Evolutionary conservation across 441 rosid species (phyloP).

Genomic region (Gossypium lobatum): DNA sequence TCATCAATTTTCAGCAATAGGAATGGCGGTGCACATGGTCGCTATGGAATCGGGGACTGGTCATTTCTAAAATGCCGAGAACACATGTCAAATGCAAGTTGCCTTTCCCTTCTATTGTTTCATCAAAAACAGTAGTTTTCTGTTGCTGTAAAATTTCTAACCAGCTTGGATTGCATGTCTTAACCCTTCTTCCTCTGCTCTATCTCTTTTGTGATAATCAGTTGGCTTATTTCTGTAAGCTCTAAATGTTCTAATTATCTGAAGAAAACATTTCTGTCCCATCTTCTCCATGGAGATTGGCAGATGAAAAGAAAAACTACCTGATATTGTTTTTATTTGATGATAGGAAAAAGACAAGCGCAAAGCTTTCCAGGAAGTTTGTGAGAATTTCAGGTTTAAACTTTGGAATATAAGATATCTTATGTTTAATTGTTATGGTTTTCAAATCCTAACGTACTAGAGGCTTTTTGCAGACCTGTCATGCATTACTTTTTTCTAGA

Average conservation of each 20-base stretch:
- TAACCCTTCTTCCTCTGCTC: background rate
- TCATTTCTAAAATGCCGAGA: constrained; percentile 73
- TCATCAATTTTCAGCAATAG: constrained; percentile 50
- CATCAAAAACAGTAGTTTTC: background rate
- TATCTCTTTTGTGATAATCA: background rate
- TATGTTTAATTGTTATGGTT: background rate
- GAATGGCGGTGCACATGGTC: constrained; percentile 88
- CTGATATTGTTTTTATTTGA: constrained; percentile 3
- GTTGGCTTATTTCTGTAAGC: background rate
- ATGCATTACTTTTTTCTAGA: constrained; percentile 95
- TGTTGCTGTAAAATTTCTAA: background rate
- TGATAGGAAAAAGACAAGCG: constrained; percentile 82
- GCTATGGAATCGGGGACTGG: constrained; percentile 90
- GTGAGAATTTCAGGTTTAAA: constrained; percentile 86
- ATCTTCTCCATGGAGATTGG: background rate
- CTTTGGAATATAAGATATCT: constrained; percentile 11
- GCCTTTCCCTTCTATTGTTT: constrained; percentile 12
- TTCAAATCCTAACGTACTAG: constrained; percentile 20
- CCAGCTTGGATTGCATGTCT: background rate
- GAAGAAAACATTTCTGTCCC: background rate
- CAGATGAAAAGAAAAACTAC: background rate
- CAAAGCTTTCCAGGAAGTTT: constrained; percentile 75
- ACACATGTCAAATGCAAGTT: constrained; percentile 70
- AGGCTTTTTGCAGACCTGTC: constrained; percentile 70
- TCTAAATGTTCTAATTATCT: background rate